Percentiles rank a stretch among this genome's conserved stretches.
phyloP scores from a whole-genome alignment of 805 yeast genomes.

The Maudiozyma serrabonitensis region DNA sequence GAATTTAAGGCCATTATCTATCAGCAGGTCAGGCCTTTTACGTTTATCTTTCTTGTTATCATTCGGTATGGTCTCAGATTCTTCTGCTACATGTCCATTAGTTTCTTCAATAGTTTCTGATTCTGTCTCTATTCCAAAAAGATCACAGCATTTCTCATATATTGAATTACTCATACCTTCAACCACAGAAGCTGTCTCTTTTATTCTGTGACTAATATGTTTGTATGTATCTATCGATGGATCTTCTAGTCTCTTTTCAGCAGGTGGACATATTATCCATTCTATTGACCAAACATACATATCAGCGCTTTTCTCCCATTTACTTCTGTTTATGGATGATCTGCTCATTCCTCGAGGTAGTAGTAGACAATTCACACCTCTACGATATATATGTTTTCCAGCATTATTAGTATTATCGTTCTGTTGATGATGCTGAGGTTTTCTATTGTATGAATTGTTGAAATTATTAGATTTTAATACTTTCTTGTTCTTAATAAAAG shows the following conservation, averaged over 20 bases:
- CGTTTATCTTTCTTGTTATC: slow-evolving; percentile 6
- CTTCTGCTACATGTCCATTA: not conserved
- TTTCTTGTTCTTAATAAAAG: slow-evolving; percentile 35
- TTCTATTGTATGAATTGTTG: slow-evolving; percentile 10
- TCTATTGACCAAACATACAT: slow-evolving; percentile 74
- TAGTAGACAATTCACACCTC: slow-evolving; percentile 57
- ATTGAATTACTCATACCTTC: slow-evolving; percentile 27
- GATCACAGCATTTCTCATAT: slow-evolving; percentile 20
- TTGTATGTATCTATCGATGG: slow-evolving; percentile 19
- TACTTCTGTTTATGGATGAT: slow-evolving; percentile 51
- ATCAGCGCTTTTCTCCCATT: slow-evolving; percentile 54
- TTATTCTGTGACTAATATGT: slow-evolving; percentile 32
- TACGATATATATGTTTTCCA: slow-evolving; percentile 31
- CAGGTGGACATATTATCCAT: slow-evolving; percentile 40
- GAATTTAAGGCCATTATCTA: slow-evolving; percentile 13
- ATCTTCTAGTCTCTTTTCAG: slow-evolving; percentile 1
- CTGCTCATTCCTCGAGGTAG: slow-evolving; percentile 72
- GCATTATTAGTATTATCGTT: not conserved
- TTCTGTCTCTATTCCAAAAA: slow-evolving; percentile 6
- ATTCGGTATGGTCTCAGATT: not conserved
- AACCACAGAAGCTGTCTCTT: slow-evolving; percentile 25
- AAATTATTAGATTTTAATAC: slow-evolving; percentile 26
- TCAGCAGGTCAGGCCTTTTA: slow-evolving; percentile 10
- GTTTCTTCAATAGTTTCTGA: not conserved
- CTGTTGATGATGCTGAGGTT: slow-evolving; percentile 2